Evolutionary conservation across 2,329 filamentous ascomycete genomes (phyloP).

Genomic region (Arthroderma sp.): DNA sequence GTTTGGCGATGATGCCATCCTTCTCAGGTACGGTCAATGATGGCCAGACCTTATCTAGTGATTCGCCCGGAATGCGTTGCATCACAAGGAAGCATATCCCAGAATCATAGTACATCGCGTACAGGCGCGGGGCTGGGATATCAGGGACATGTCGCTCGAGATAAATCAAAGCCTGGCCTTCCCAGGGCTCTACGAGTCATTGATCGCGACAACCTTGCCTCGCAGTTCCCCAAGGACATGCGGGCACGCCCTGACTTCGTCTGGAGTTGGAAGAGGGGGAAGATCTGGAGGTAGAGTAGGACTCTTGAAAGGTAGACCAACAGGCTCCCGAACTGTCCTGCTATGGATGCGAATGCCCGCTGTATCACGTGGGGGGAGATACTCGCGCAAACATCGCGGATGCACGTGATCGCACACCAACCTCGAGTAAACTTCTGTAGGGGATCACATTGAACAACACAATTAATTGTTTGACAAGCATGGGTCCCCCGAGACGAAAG

Average conservation of each 20-base stretch:
- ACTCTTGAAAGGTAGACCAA: constrained; percentile 15
- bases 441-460: too few species aligned
- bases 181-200: constrained; percentile 6
- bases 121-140: constrained; percentile 18
- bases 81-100: constrained; percentile 17
- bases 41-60: constrained; percentile 13
- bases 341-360: too few species aligned
- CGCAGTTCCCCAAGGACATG: constrained; percentile 14
- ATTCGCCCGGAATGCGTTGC: constrained; percentile 16
- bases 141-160: constrained; percentile 18
- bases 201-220: constrained; percentile 16
- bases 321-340: constrained; percentile 12
- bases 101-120: constrained; percentile 18
- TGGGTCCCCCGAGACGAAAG: constrained; percentile 65
- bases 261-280: constrained; percentile 14
- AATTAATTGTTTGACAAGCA: constrained; percentile 21
- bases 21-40: constrained; percentile 16
- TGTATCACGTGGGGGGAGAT: too few species aligned
- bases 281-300: constrained; percentile 8
- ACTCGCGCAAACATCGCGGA: neutral
- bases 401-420: neutral
- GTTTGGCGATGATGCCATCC: constrained; percentile 16
- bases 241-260: constrained; percentile 17
- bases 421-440: too few species aligned
- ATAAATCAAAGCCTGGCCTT: constrained; percentile 15